phyloP scores from a whole-genome alignment of 805 yeast species.

The Candida bentonensis region DNA sequence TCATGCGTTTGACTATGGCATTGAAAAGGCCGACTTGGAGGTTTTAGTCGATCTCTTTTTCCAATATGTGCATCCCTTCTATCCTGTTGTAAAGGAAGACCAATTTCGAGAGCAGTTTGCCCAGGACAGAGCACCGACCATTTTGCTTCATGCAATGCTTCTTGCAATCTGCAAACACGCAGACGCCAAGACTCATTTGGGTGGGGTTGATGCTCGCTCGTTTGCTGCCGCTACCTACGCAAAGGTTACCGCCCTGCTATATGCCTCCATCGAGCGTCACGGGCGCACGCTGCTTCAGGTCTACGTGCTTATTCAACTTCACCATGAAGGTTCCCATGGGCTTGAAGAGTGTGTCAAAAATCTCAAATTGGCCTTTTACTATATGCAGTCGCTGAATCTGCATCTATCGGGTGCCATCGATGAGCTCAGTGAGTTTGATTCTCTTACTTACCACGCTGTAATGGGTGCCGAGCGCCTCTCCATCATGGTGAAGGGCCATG shows the following conservation, averaged over 20 bases:
- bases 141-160: slow-evolving; percentile 6
- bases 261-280: not conserved
- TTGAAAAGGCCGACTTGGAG: not conserved
- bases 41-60: slow-evolving; percentile 6
- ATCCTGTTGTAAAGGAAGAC: slow-evolving; percentile 6
- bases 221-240: slow-evolving; percentile 1
- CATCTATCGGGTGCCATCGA: not conserved
- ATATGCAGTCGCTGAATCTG: not conserved
- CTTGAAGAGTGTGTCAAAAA: not conserved
- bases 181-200: not conserved
- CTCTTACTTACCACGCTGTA: not conserved
- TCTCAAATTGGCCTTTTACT: not conserved
- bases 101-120: slow-evolving; percentile 4
- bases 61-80: slow-evolving; percentile 7
- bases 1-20: not conserved
- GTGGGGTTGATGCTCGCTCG: not conserved
- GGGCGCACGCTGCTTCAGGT: not conserved
- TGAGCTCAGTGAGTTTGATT: not conserved
- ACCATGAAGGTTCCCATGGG: not conserved
- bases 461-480: not conserved
- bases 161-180: not conserved
- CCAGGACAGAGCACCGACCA: slow-evolving; percentile 4
- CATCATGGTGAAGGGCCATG: not conserved
- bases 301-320: not conserved
- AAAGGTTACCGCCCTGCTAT: not conserved